phyloP scores from a whole-genome alignment of 352 stramenopile genomes.

The Phytopythium boreale region DNA sequence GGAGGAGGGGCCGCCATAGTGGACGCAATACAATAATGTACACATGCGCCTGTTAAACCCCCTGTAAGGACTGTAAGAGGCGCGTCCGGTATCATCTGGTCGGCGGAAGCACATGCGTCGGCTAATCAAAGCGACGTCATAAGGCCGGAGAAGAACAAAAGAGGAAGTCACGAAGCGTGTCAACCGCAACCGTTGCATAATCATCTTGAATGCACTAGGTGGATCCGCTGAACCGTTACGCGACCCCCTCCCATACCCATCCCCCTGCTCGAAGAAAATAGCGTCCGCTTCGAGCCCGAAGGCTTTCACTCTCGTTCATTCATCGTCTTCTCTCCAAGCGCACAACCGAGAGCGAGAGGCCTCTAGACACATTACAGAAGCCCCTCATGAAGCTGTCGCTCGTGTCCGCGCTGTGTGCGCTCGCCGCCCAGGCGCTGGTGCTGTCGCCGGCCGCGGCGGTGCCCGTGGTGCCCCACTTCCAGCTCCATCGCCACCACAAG shows the following conservation, averaged over 20 bases:
- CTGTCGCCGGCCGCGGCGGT: slow-evolving; percentile 6
- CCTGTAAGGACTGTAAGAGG: not conserved
- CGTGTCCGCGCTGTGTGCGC: slow-evolving; percentile 10
- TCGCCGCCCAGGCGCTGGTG: slow-evolving; percentile 12
- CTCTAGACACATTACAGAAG: not conserved
- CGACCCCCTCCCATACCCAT: slow-evolving; percentile 8
- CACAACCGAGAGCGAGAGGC: not conserved
- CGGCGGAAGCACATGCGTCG: not conserved
- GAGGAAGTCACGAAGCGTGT: not conserved
- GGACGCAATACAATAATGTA: not conserved
- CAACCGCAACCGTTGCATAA: not conserved
- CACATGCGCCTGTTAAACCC: not conserved
- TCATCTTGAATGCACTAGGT: slow-evolving; percentile 9
- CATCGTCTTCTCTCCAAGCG: not conserved
- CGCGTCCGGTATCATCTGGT: not conserved
- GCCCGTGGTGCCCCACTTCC: not conserved
- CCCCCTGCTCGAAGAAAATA: not conserved
- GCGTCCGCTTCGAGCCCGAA: not conserved
- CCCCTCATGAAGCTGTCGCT: slow-evolving; percentile 17
- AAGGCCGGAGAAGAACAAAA: not conserved
- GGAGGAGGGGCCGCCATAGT: not conserved
- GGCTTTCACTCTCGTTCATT: not conserved
- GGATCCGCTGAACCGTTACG: slow-evolving; percentile 12
- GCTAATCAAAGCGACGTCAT: not conserved
- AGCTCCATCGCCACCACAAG: not conserved